Conservation (phyloP, 2,329 filamentous ascomycete genomes). For the Alternaria conjuncta region DNA sequence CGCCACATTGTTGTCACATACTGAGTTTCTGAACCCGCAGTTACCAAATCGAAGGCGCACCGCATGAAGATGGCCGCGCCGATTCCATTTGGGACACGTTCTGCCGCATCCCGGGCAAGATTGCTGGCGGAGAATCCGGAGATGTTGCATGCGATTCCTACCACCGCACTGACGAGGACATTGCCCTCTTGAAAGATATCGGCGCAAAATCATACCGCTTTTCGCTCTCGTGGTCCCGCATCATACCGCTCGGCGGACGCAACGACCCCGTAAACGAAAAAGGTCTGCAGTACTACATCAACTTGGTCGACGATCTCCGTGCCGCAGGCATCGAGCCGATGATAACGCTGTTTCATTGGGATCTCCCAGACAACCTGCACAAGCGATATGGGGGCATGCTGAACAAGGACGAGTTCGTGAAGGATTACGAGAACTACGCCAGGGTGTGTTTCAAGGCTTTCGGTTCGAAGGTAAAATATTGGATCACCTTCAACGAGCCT, state of each 20-base stretch:
- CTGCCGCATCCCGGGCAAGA: conserved; percentile 80
- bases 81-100: conserved; percentile 93
- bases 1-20: conserved; percentile 11
- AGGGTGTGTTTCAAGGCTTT: conserved; percentile 76
- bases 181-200: conserved; percentile 75
- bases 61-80: conserved; percentile 76
- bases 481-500: conserved; percentile 92
- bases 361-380: conserved; percentile 78
- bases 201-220: conserved; percentile 82
- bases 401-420: conserved; percentile 81
- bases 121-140: conserved; percentile 77
- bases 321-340: conserved; percentile 79
- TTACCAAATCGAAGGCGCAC: conserved; percentile 85
- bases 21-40: conserved; percentile 55
- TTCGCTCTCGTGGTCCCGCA: conserved; percentile 81
- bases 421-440: conserved; percentile 81
- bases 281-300: conserved; percentile 78
- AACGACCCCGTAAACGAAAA: conserved; percentile 80
- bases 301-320: conserved; percentile 78
- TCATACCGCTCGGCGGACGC: conserved; percentile 85
- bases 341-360: conserved; percentile 88
- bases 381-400: conserved; percentile 82
- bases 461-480: conserved; percentile 77
- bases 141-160: conserved; percentile 86
- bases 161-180: conserved; percentile 78